Evolutionary conservation across 2,329 filamentous ascomycete species (phyloP).

Genomic region (Coniochaeta pulveracea): DNA sequence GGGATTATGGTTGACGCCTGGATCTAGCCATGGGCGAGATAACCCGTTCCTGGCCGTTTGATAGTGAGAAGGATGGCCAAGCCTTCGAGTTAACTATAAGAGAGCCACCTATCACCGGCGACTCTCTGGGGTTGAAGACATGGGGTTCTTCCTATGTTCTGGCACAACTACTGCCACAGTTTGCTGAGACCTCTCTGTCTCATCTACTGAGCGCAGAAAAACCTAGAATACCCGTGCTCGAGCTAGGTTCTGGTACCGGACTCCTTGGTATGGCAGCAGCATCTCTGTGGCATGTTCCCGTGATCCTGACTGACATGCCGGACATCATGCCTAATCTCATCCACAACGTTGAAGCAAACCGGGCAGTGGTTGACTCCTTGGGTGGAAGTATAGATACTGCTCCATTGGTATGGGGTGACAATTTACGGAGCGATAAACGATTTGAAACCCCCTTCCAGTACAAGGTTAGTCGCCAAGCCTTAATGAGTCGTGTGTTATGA

Average conservation of each 20-base stretch:
- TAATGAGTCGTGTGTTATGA: not conserved
- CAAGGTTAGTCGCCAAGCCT: constrained; percentile 23
- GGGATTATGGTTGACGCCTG: no score
- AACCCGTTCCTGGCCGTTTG: constrained; percentile 41
- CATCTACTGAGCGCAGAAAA: constrained; percentile 24
- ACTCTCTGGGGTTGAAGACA: constrained; percentile 85
- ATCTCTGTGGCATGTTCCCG: constrained; percentile 51
- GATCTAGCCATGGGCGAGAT: constrained; percentile 46
- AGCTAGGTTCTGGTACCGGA: constrained; percentile 84
- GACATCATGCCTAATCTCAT: constrained; percentile 72
- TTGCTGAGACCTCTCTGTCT: constrained; percentile 31
- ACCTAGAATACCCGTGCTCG: constrained; percentile 39
- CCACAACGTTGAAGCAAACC: constrained; percentile 61
- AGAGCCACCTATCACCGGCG: constrained; percentile 79
- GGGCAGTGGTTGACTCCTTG: constrained; percentile 35
- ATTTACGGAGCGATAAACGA: constrained; percentile 30
- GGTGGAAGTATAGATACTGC: constrained; percentile 51
- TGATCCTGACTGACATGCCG: constrained; percentile 73
- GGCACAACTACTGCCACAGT: constrained; percentile 53
- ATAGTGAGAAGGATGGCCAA: constrained; percentile 18
- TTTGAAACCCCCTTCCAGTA: constrained; percentile 39
- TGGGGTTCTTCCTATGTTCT: constrained; percentile 89
- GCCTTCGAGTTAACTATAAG: constrained; percentile 59
- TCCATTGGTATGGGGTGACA: constrained; percentile 63
- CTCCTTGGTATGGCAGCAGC: constrained; percentile 83